phyloP scores from a whole-genome alignment of 2,329 filamentous ascomycete species.

The Neofusicoccum ribis region DNA sequence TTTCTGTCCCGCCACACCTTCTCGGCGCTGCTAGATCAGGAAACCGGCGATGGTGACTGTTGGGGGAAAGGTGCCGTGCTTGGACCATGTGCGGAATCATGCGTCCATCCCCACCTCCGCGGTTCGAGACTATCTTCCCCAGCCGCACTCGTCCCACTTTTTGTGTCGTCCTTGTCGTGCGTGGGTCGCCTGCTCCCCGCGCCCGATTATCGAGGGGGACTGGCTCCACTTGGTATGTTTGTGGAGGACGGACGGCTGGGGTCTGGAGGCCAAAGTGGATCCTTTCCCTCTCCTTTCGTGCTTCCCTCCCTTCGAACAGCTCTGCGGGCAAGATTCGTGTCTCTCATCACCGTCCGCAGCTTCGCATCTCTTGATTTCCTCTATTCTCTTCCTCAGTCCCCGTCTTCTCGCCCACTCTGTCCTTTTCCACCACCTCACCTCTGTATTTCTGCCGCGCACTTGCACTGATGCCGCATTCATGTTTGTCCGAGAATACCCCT shows the following conservation, averaged over 20 bases:
- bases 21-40: not conserved
- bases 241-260: not conserved
- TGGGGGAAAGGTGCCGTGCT: conserved; percentile 2
- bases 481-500: too few species aligned
- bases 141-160: conserved; percentile 9
- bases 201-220: not conserved
- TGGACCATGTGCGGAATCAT: not conserved
- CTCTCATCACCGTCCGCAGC: too few species aligned
- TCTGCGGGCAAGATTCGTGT: too few species aligned
- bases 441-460: too few species aligned
- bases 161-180: not conserved
- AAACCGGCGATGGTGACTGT: not conserved
- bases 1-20: not conserved
- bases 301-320: too few species aligned
- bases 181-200: not conserved
- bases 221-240: not conserved
- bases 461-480: too few species aligned
- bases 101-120: conserved; percentile 1
- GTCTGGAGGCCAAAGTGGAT: not conserved
- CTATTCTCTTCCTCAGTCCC: too few species aligned
- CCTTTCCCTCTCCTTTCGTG: not conserved
- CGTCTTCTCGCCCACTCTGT: too few species aligned
- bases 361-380: too few species aligned
- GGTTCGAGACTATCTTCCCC: not conserved
- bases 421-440: too few species aligned